Conservation (phyloP, 1,139 yeast species). For the Diutina neorugosa region DNA sequence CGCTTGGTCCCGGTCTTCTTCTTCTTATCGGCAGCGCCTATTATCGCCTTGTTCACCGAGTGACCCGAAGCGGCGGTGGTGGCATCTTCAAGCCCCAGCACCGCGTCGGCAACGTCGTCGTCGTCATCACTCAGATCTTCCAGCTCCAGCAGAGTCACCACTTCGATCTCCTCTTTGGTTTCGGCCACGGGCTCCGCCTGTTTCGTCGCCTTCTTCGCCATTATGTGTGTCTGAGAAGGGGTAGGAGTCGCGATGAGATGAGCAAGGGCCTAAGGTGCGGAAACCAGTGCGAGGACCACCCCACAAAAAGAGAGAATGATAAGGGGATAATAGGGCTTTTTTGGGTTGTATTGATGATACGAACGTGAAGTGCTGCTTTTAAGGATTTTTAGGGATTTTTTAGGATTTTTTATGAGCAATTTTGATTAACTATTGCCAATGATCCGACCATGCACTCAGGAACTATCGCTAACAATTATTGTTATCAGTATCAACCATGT, state of each 20-base stretch:
- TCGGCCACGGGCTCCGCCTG: not conserved
- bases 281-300: too few species aligned
- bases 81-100: not conserved
- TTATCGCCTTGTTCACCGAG: constrained; percentile 3
- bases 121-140: not conserved
- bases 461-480: too few species aligned
- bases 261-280: too few species aligned
- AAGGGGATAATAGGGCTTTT: too few species aligned
- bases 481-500: too few species aligned
- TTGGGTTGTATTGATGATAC: too few species aligned
- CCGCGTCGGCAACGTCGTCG: not conserved
- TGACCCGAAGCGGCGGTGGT: not conserved
- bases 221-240: not conserved
- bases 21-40: constrained; percentile 8
- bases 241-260: not conserved
- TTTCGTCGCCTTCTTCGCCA: not conserved
- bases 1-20: constrained; percentile 17
- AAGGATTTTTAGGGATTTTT: too few species aligned
- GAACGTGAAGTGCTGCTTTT: too few species aligned
- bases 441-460: too few species aligned
- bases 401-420: too few species aligned
- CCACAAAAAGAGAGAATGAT: too few species aligned
- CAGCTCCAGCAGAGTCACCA: not conserved
- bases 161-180: not conserved
- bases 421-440: too few species aligned